phyloP scores from a whole-genome alignment of 2,329 filamentous ascomycete genomes.

The Rugonectria rugulosa region DNA sequence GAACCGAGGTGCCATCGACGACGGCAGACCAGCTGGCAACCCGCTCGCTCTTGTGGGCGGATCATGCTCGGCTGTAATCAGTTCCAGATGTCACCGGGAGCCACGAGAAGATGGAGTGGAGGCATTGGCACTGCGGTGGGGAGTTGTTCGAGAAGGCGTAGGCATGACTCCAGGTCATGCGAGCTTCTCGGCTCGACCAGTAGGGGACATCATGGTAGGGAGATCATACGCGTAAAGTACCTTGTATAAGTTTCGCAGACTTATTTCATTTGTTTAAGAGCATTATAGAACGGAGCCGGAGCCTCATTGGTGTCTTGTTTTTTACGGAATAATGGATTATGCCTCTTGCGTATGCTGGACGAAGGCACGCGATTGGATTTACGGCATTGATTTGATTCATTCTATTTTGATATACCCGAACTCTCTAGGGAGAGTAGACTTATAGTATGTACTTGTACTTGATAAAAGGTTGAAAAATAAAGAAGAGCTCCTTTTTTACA shows the following conservation, averaged over 20 bases:
- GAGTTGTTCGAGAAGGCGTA: conserved; percentile 51
- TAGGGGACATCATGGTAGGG: conserved; percentile 37
- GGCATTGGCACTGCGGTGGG: conserved; percentile 52
- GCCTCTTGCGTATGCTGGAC: conserved; percentile 1
- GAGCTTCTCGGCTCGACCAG: conserved; percentile 50
- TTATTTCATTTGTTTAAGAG: not conserved
- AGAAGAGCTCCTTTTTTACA: not conserved
- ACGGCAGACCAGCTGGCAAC: conserved; percentile 52
- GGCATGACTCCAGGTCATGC: conserved; percentile 52
- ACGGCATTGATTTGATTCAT: conserved; percentile 1
- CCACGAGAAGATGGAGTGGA: conserved; percentile 45
- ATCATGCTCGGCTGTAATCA: conserved; percentile 60
- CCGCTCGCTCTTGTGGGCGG: conserved; percentile 57
- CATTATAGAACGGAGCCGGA: conserved; percentile 1
- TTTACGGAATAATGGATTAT: not conserved
- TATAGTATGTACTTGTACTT: not conserved
- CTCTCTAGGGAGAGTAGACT: conserved; percentile 16
- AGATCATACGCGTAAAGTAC: conserved; percentile 37
- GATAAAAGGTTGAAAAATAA: conserved; percentile 8
- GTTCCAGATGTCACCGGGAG: conserved; percentile 55
- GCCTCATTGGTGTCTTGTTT: conserved; percentile 12
- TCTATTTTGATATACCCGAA: conserved; percentile 19
- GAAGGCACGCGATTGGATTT: not conserved
- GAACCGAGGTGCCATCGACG: conserved; percentile 43
- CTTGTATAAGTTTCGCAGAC: not conserved